Evolutionary conservation across 768 basidiomycete genomes (phyloP), one percentile per base, ranked within the genome.

Genomic region (Lentinula guzmanii): DNA sequence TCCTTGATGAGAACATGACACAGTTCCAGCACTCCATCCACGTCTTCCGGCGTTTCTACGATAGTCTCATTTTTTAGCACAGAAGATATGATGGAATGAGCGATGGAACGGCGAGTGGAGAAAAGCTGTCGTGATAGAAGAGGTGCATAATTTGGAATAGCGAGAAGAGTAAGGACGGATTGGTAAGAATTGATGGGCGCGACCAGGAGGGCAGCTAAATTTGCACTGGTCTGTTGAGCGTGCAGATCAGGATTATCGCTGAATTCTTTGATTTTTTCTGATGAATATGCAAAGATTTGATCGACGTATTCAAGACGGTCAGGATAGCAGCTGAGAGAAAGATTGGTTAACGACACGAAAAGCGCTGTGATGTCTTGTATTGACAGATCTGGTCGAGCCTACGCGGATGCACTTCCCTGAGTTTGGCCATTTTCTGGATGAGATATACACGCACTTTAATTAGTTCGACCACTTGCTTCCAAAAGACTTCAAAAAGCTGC

Each of bases 321-420:
- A 1, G 97, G 97, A 72, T 99, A 99, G 74, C 96, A 98, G 72
- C 93, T 95, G 28, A 99, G 77, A 0, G 94, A 95, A 10, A 98
- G 82, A 72, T 98, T 98, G 35, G 93, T 91, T 42, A 99, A 78
- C 0, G 97, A 99, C 16, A 98, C 95, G 57, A 98, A 80, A 18
- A 98, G 85, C 0, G 96, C 97, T 0, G 97, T 98, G 71, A 98
- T 89, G 69, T 99, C 97, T 73, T 98, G 96, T 70, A 99, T 93
- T 51, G 94, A 93, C 35, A 99, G 76, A 72, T 99, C 97, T 11
- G 97, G 97, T 63, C 97, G 90, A 63, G 96, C 95, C 95, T 96
- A 69, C 3, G 21, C 15, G 37, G 0, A 39, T 39, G 39, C 8
- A 52, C 51, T 16, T 34, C 10, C 3, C 28, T 34, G 37, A 50